These are phyloP conservation scores for Hansenula lynferdii DNA, from an alignment of 1,139 yeast species.

Conservation along the genomic window DNA sequence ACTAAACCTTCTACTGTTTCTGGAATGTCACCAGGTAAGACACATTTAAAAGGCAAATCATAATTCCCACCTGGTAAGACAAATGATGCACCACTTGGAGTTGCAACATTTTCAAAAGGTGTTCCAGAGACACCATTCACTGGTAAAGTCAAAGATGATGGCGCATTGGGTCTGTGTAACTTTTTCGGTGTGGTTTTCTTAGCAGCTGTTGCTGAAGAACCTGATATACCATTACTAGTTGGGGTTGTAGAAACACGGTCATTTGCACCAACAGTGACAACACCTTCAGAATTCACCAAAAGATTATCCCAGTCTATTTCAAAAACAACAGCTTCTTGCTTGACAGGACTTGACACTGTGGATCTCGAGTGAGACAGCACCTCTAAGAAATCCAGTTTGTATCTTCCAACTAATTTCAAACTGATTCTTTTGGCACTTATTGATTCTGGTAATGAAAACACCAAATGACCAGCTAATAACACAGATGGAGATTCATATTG, in stretches of 20 bases:
- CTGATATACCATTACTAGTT: background rate
- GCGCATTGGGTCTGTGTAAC: slow-evolving; percentile 21
- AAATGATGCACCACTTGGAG: slow-evolving; percentile 28
- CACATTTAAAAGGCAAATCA: slow-evolving; percentile 54
- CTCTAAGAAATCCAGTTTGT: slow-evolving; percentile 49
- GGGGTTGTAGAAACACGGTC: slow-evolving; percentile 19
- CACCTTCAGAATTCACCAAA: slow-evolving; percentile 42
- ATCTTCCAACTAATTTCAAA: slow-evolving; percentile 47
- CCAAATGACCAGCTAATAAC: slow-evolving; percentile 50
- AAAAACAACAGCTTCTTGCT: slow-evolving; percentile 46
- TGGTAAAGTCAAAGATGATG: slow-evolving; percentile 22
- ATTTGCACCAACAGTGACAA: slow-evolving; percentile 38
- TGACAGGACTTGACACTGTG: slow-evolving; percentile 38
- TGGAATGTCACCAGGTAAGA: slow-evolving; percentile 54
- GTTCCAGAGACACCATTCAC: slow-evolving; percentile 27
- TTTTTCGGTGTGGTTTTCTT: slow-evolving; percentile 8
- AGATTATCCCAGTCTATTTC: slow-evolving; percentile 59
- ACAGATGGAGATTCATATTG: slow-evolving; percentile 53
- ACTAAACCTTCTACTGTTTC: slow-evolving; percentile 66
- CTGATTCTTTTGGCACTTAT: slow-evolving; percentile 43
- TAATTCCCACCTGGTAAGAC: slow-evolving; percentile 63
- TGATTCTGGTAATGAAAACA: slow-evolving; percentile 49
- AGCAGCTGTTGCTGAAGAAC: slow-evolving; percentile 1
- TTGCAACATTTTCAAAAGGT: slow-evolving; percentile 28
- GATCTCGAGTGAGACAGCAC: slow-evolving; percentile 32